Conservation (phyloP, 2,329 filamentous ascomycete genomes). For the Trichoderma endophyticum region DNA sequence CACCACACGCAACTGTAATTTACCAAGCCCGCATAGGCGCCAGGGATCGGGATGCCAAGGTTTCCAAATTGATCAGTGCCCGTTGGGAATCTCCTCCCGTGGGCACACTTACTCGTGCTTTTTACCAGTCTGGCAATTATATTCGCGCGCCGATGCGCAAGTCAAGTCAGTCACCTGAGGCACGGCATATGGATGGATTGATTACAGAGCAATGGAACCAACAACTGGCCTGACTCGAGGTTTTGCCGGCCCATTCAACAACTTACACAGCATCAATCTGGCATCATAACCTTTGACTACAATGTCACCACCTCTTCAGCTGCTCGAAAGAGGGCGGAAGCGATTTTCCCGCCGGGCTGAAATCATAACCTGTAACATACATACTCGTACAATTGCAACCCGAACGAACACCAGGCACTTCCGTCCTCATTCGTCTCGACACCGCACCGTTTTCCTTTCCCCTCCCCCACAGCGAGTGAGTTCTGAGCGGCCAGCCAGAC, state of each 20-base stretch:
- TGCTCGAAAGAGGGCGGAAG: neutral
- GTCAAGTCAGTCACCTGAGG: neutral
- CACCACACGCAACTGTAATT: neutral
- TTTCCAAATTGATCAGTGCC: neutral
- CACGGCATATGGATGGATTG: neutral
- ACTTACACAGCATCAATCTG: neutral
- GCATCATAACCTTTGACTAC: neutral
- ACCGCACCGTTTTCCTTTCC: neutral
- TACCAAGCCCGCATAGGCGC: neutral
- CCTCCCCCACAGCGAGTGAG: conserved; percentile 13
- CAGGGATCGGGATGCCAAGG: neutral
- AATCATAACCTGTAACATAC: neutral
- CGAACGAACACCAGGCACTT: neutral
- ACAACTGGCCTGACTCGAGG: neutral
- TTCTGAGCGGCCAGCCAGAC: neutral
- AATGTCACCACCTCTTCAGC: neutral
- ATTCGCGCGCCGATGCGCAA: neutral
- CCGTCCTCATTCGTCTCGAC: neutral
- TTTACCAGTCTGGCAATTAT: neutral
- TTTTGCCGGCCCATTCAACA: neutral
- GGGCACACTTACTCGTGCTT: neutral
- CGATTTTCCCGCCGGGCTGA: neutral
- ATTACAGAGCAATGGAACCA: neutral
- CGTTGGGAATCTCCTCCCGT: neutral
- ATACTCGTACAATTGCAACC: neutral